Conservation (phyloP, 208 protist species). For the Tritrichomonas foetus region DNA sequence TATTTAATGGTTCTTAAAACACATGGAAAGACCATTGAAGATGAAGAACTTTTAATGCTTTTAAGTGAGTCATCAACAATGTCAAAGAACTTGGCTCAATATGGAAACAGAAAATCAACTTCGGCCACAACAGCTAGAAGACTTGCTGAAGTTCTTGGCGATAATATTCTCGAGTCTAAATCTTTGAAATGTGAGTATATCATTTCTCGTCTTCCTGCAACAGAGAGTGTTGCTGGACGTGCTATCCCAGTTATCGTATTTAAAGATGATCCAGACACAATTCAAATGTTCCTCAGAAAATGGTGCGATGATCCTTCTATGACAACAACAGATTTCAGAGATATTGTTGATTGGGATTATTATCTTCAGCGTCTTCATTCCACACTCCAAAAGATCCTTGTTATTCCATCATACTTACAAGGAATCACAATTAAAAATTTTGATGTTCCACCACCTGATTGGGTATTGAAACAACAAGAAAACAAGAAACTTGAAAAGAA, state of each 20-base stretch:
- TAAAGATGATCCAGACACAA: background rate
- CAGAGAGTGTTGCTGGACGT: background rate
- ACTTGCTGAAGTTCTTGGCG: slow-evolving; percentile 93
- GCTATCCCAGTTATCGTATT: slow-evolving; percentile 35
- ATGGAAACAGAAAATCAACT: slow-evolving; percentile 94
- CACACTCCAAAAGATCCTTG: background rate
- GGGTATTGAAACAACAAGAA: background rate
- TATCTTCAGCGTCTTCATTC: background rate
- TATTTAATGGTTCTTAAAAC: slow-evolving; percentile 23
- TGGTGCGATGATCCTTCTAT: background rate
- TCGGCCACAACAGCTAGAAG: slow-evolving; percentile 87
- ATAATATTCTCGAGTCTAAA: slow-evolving; percentile 33
- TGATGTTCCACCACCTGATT: slow-evolving; percentile 26
- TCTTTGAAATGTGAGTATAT: slow-evolving; percentile 21
- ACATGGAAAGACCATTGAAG: slow-evolving; percentile 64
- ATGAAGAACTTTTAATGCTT: slow-evolving; percentile 88
- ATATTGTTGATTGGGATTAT: slow-evolving; percentile 43
- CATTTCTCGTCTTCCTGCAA: background rate
- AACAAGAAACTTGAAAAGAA: background rate
- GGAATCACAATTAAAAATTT: slow-evolving; percentile 20
- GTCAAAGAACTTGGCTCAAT: slow-evolving; percentile 68
- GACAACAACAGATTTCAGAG: slow-evolving; percentile 24
- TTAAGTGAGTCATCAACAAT: slow-evolving; percentile 80
- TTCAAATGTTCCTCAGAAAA: background rate
- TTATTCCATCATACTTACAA: slow-evolving; percentile 10